Evolutionary conservation across 768 basidiomycete species (phyloP).

Genomic region (Tephrocybe sp.): DNA sequence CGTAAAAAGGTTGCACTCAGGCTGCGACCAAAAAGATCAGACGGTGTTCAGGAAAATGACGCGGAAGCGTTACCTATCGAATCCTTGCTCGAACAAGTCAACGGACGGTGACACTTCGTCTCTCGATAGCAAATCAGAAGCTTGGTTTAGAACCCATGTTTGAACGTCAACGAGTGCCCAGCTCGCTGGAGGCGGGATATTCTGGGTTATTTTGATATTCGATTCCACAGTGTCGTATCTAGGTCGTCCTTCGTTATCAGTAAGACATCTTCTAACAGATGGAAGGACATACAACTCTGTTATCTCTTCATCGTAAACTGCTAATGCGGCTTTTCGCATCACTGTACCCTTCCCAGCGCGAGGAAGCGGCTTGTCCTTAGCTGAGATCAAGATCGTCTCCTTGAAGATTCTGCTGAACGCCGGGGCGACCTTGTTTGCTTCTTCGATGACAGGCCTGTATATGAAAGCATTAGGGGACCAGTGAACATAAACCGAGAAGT

Average conservation of each 20-base stretch:
- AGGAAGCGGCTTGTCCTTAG: conserved; percentile 37
- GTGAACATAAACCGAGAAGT: neutral
- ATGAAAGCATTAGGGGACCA: neutral
- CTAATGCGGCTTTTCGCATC: conserved; percentile 36
- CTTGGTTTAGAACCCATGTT: neutral
- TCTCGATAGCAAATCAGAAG: conserved; percentile 10
- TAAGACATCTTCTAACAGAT: conserved; percentile 11
- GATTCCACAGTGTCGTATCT: neutral
- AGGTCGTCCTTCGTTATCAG: conserved; percentile 26
- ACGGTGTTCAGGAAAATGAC: neutral
- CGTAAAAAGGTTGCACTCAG: conserved; percentile 36
- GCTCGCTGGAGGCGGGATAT: neutral
- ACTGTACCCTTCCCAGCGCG: conserved; percentile 46
- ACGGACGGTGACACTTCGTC: conserved; percentile 8
- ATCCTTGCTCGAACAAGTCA: conserved; percentile 34
- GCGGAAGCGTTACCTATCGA: conserved; percentile 24
- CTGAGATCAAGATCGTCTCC: conserved; percentile 49
- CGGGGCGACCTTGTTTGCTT: conserved; percentile 39
- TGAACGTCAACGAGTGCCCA: neutral
- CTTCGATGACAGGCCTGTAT: conserved; percentile 35
- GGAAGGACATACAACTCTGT: conserved; percentile 27
- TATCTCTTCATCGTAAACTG: conserved; percentile 39
- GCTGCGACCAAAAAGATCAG: conserved; percentile 13
- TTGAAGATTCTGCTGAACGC: conserved; percentile 42
- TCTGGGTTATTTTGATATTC: neutral